Base-by-base conservation (phyloP, 2,329 filamentous ascomycete species). In the Lecanicillium sp. region DNA sequence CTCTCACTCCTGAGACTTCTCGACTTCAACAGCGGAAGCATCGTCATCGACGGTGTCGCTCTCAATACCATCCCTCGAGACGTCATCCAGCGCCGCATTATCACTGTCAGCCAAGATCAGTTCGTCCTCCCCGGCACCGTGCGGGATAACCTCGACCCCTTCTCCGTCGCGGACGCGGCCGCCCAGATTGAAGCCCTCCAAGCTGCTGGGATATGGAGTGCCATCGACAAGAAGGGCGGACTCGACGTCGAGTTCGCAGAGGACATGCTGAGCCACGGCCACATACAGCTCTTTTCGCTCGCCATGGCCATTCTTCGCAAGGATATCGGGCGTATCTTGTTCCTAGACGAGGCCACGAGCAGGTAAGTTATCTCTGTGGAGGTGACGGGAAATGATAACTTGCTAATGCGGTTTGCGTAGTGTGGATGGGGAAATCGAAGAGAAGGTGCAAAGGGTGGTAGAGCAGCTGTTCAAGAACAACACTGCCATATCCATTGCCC, bases 281-380 rank as follows among this genome's bases (percentile, higher is more conserved):
- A 79, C 56, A 65, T 65, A 39, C 75, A 79, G 56, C 60, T 79
- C 9, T 72, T 79, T 50, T 71, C 67, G 32, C 58, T 79, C 1
- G 73, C 73, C 0, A 62, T 75, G 19, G 68, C 73, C 0, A 60
- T 78, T 12, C 53, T 77, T 20, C 58, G 65, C 8, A 63, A 57
- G 40, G 55, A 62, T n/a, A 53, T 55, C 7, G 61, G 64, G 2
- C 68, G 54, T 9, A 55, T 78, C 5, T 56, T 76, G 2, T 59
- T 77, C 2, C 52, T 75, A 5, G 72, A 75, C 41, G 72, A 75
- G 64, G 68, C 52, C 1, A 62, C 54, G 4, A 62, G 59, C 55
- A 62, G 56, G 60, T 64, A 62, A 57, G 58, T 58, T 27, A n/a
- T n/a, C n/a, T n/a, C n/a, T n/a, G n/a, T n/a, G n/a, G 19, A 24